These are phyloP conservation scores for Arthonia radiata DNA, from an alignment of 495 filamentous ascomycete species.

Conservation along the genomic window DNA sequence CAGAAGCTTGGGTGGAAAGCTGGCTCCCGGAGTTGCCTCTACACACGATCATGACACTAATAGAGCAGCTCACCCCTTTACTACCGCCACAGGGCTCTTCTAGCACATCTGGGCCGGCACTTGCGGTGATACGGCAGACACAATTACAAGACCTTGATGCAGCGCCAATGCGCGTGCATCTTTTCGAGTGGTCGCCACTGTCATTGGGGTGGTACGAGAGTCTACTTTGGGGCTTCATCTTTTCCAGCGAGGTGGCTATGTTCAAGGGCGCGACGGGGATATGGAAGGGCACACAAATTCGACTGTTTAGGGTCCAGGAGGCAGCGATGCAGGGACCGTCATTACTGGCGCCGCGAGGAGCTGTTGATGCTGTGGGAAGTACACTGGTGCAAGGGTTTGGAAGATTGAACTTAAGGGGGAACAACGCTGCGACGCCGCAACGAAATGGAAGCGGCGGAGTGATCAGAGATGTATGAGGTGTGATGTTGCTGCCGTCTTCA, in stretches of 20 bases:
- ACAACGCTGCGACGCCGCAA: too few species aligned
- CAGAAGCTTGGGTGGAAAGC: conserved; percentile 54
- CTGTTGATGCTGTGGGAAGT: conserved; percentile 85
- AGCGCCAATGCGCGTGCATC: conserved; percentile 50
- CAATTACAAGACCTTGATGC: conserved; percentile 43
- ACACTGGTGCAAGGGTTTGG: conserved; percentile 77
- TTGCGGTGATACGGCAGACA: conserved; percentile 3
- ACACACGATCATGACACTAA: conserved; percentile 66
- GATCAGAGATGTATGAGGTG: too few species aligned
- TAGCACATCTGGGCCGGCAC: conserved; percentile 12
- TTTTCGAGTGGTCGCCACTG: conserved; percentile 86
- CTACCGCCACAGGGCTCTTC: conserved; percentile 25
- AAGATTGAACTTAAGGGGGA: conserved; percentile 35
- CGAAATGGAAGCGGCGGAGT: too few species aligned
- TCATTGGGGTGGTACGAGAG: conserved; percentile 93
- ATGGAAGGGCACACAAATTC: conserved; percentile 79
- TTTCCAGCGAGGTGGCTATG: conserved; percentile 70
- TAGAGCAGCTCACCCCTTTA: conserved; percentile 28
- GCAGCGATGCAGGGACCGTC: conserved; percentile 55
- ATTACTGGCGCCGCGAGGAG: conserved; percentile 61
- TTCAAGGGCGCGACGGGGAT: conserved; percentile 75
- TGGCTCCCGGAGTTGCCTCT: conserved; percentile 87
- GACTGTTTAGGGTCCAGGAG: conserved; percentile 76
- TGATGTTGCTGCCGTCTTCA: too few species aligned
- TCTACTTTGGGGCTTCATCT: conserved; percentile 86